Percentiles rank a stretch among this genome's conserved stretches.
phyloP scores from a whole-genome alignment of 352 stramenopile species.

The Phytophthora idaei region DNA sequence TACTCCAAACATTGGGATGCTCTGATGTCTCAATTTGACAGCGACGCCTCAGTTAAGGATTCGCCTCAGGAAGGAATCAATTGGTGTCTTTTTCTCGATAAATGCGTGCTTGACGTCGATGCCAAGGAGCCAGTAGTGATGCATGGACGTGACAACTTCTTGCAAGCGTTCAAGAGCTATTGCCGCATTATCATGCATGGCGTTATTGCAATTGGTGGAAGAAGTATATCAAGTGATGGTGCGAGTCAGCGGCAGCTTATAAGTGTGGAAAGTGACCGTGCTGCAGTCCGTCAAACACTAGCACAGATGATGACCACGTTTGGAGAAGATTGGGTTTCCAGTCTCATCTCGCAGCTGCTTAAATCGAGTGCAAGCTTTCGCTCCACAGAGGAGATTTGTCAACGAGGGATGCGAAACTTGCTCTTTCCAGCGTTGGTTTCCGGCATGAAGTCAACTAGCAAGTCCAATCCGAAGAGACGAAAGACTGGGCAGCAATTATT shows the following conservation, averaged over 20 bases:
- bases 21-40: conserved; percentile 18
- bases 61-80: conserved; percentile 26
- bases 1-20: conserved; percentile 32
- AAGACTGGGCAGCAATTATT: conserved; percentile 33
- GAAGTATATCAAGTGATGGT: conserved; percentile 45
- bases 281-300: conserved; percentile 25
- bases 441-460: conserved; percentile 24
- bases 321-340: conserved; percentile 28
- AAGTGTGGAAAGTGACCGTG: conserved; percentile 23
- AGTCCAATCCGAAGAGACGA: conserved; percentile 14
- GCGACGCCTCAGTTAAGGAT: background rate
- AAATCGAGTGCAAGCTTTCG: conserved; percentile 21
- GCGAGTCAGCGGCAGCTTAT: conserved; percentile 24
- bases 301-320: conserved; percentile 33
- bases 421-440: conserved; percentile 47
- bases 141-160: conserved; percentile 24
- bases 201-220: conserved; percentile 37
- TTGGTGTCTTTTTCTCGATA: conserved; percentile 37
- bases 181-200: conserved; percentile 24
- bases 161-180: conserved; percentile 34
- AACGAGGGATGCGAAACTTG: conserved; percentile 35
- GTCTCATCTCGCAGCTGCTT: conserved; percentile 31
- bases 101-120: conserved; percentile 23
- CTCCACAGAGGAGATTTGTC: background rate
- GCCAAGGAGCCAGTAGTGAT: background rate